These are phyloP conservation scores for Colletotrichum lini DNA, from an alignment of 2,329 filamentous ascomycete genomes.

Conservation along the genomic window DNA sequence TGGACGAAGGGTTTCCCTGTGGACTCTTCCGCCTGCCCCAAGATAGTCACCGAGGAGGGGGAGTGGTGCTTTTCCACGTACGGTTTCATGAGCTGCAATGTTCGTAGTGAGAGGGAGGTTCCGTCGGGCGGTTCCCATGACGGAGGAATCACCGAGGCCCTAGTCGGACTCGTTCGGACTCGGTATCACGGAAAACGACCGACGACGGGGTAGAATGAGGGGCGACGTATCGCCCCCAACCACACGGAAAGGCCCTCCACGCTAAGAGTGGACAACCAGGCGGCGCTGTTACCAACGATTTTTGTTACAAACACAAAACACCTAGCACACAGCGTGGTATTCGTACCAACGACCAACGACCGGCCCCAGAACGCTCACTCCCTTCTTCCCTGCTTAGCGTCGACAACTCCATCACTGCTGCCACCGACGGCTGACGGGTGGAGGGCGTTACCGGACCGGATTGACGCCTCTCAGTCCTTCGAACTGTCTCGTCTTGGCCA, in stretches of 20 bases:
- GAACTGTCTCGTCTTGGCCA: conserved; percentile 29
- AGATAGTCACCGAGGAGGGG: background rate
- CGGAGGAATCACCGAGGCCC: background rate
- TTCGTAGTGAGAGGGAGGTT: background rate
- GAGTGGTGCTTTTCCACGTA: background rate
- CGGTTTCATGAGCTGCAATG: conserved; percentile 7
- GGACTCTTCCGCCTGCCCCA: background rate
- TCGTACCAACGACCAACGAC: conserved; percentile 9
- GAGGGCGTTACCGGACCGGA: conserved; percentile 29
- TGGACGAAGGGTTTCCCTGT: background rate
- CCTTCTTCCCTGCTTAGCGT: conserved; percentile 25
- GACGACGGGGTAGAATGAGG: conserved; percentile 17
- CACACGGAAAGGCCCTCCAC: conserved; percentile 31
- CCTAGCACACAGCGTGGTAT: background rate
- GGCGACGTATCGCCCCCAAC: conserved; percentile 21
- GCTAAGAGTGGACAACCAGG: conserved; percentile 15
- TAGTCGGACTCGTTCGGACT: conserved; percentile 19
- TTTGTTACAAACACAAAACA: conserved; percentile 29
- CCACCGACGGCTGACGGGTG: conserved; percentile 34
- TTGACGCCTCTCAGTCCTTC: conserved; percentile 21
- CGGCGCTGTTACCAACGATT: conserved; percentile 29
- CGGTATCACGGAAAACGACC: conserved; percentile 35
- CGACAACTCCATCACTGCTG: conserved; percentile 21
- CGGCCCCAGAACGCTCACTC: conserved; percentile 10
- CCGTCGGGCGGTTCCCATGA: background rate